Evolutionary conservation across 2,329 filamentous ascomycete species (phyloP).

Genomic region (Coniochaeta sp.): DNA sequence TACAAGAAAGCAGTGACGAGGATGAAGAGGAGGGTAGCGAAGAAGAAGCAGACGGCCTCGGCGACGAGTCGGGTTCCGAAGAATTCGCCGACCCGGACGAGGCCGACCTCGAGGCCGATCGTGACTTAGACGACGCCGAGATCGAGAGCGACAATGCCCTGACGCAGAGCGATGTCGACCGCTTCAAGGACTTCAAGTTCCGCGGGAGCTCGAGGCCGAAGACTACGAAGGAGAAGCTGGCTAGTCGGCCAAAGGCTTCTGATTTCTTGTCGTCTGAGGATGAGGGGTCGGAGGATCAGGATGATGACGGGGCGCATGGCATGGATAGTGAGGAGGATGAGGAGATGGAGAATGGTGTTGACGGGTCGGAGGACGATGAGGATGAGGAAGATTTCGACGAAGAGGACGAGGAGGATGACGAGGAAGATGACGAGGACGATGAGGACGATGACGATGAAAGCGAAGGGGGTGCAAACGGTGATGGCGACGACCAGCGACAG

Average conservation of each 20-base stretch:
- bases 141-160: slow-evolving; percentile 26
- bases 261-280: slow-evolving; percentile 49
- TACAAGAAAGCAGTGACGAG: slow-evolving; percentile 51
- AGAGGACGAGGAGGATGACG: slow-evolving; percentile 24
- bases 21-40: slow-evolving; percentile 27
- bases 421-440: slow-evolving; percentile 28
- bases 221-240: slow-evolving; percentile 33
- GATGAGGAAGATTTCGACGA: slow-evolving; percentile 22
- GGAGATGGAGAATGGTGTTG: slow-evolving; percentile 18
- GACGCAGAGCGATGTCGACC: background rate
- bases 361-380: slow-evolving; percentile 22
- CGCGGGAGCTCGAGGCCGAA: slow-evolving; percentile 48
- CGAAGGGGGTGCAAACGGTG: slow-evolving; percentile 21
- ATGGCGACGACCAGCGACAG: slow-evolving; percentile 33
- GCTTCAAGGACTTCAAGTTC: slow-evolving; percentile 65
- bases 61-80: slow-evolving; percentile 16
- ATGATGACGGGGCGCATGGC: slow-evolving; percentile 20
- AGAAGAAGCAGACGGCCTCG: slow-evolving; percentile 12
- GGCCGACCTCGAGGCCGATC: slow-evolving; percentile 46
- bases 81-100: slow-evolving; percentile 49
- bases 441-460: slow-evolving; percentile 25
- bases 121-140: slow-evolving; percentile 49
- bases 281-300: slow-evolving; percentile 32
- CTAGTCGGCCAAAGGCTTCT: slow-evolving; percentile 28
- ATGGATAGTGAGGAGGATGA: slow-evolving; percentile 23